A percentile compares a stretch with the other conserved stretches of the same genome.
Evolutionary conservation across 2,329 filamentous ascomycete genomes (phyloP).

Genomic region (Diaporthe sp.): DNA sequence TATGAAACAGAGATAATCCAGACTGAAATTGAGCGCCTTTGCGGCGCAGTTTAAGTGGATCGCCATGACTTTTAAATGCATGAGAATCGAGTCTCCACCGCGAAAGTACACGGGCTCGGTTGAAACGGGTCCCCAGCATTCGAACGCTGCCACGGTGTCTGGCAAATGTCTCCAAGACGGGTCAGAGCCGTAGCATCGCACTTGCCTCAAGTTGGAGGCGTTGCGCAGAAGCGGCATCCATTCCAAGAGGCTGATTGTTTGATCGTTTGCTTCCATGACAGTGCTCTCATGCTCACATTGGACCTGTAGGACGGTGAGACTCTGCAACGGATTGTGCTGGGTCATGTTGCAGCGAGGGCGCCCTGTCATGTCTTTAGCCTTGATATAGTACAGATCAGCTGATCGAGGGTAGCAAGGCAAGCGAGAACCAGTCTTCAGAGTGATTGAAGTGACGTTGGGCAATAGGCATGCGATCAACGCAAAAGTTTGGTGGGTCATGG

Average conservation of each 20-base stretch:
- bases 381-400: not conserved
- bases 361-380: no score
- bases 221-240: not conserved
- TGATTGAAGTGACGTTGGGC: not conserved
- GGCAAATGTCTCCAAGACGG: rapidly evolving
- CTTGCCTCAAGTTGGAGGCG: not conserved
- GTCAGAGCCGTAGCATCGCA: not conserved
- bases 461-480: not conserved
- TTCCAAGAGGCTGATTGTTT: rapidly evolving
- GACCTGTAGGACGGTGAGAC: not conserved
- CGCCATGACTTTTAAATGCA: not conserved
- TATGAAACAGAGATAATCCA: not conserved
- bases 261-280: no score
- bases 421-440: not conserved
- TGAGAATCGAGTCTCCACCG: no score
- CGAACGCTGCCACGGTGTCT: not conserved
- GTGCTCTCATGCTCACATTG: not conserved
- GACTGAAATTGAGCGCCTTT: not conserved
- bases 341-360: no score
- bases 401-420: not conserved
- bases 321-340: not conserved
- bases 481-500: not conserved
- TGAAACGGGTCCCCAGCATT: not conserved
- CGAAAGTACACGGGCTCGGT: rapidly evolving
- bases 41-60: not conserved